These are phyloP conservation scores for Kwoniella dejecticola DNA, from an alignment of 768 basidiomycete species.

Conservation along the genomic window DNA sequence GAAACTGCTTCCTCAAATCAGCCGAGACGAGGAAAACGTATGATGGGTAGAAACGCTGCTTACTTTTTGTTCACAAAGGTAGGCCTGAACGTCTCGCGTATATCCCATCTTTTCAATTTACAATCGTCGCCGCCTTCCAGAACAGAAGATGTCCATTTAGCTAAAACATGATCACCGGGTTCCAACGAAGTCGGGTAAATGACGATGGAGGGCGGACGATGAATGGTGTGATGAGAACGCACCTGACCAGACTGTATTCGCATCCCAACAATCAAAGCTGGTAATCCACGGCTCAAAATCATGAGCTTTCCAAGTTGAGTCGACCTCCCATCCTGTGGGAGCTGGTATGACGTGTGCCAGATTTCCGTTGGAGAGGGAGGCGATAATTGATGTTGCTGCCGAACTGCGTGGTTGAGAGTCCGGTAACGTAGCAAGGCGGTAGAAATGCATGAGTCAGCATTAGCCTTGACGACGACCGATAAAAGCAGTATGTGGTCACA, in stretches of 20 bases:
- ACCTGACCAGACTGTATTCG: slow-evolving; percentile 82
- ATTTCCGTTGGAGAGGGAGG: slow-evolving; percentile 79
- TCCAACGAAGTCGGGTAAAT: background rate
- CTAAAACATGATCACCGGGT: background rate
- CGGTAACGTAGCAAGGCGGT: too few species aligned
- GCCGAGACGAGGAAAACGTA: background rate
- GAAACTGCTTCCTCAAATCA: slow-evolving; percentile 68
- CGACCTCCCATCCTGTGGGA: slow-evolving; percentile 60
- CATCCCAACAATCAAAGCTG: slow-evolving; percentile 85
- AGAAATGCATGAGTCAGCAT: too few species aligned
- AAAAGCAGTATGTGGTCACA: too few species aligned
- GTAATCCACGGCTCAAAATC: slow-evolving; percentile 93
- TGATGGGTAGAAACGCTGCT: slow-evolving; percentile 16
- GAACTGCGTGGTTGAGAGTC: slow-evolving; percentile 8
- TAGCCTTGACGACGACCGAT: too few species aligned
- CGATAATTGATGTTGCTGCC: slow-evolving; percentile 60
- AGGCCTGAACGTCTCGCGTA: slow-evolving; percentile 67
- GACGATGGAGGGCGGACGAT: too few species aligned
- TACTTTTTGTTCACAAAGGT: slow-evolving; percentile 74
- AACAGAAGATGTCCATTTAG: background rate
- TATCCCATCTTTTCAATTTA: slow-evolving; percentile 87
- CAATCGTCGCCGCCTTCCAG: slow-evolving; percentile 85
- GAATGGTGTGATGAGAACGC: too few species aligned
- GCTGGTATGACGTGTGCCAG: slow-evolving; percentile 63
- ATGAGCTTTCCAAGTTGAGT: slow-evolving; percentile 75